A percentile compares a stretch with the other conserved stretches of the same genome.
Conservation (phyloP, 108 stramenopile genomes). For the Skeletonema marinoi region DNA sequence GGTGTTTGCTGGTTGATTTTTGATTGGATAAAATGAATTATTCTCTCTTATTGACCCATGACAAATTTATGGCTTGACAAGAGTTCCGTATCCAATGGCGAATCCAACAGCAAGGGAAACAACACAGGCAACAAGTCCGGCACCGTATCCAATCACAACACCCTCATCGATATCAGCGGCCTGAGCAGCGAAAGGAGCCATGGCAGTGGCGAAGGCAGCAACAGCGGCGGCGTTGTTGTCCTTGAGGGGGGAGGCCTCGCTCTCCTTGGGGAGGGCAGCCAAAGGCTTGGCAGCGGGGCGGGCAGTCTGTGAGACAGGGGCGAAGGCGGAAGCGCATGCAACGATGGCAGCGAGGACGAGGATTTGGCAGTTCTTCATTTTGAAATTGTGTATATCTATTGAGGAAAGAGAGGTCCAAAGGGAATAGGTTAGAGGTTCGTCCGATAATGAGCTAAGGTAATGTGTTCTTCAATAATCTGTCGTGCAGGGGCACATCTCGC, state of each 20-base stretch:
- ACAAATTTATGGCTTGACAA: slow-evolving; percentile 81
- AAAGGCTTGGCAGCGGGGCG: slow-evolving; percentile 54
- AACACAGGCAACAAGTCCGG: slow-evolving; percentile 87
- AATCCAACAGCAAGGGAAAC: slow-evolving; percentile 89
- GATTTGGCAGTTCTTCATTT: slow-evolving; percentile 83
- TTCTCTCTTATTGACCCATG: slow-evolving; percentile 1
- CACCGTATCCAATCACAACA: slow-evolving; percentile 84
- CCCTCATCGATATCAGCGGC: slow-evolving; percentile 81
- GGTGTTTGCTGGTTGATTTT: background rate
- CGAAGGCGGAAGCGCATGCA: slow-evolving; percentile 75
- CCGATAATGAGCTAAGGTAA: background rate
- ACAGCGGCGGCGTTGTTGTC: slow-evolving; percentile 71
- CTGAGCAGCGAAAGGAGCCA: slow-evolving; percentile 86
- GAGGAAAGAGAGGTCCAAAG: background rate
- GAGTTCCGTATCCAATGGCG: slow-evolving; percentile 90
- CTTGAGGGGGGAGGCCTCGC: slow-evolving; percentile 45
- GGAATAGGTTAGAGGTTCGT: background rate
- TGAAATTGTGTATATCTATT: slow-evolving; percentile 5
- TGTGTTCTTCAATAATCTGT: background rate
- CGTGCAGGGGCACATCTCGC: background rate
- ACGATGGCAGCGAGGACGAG: slow-evolving; percentile 64
- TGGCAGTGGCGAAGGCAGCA: slow-evolving; percentile 84
- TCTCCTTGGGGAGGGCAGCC: slow-evolving; percentile 51
- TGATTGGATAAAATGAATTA: background rate
- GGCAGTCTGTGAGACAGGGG: slow-evolving; percentile 57